Evolutionary conservation across 345 rosid genomes (phyloP).

Genomic region (Moricandia moricandioides): DNA sequence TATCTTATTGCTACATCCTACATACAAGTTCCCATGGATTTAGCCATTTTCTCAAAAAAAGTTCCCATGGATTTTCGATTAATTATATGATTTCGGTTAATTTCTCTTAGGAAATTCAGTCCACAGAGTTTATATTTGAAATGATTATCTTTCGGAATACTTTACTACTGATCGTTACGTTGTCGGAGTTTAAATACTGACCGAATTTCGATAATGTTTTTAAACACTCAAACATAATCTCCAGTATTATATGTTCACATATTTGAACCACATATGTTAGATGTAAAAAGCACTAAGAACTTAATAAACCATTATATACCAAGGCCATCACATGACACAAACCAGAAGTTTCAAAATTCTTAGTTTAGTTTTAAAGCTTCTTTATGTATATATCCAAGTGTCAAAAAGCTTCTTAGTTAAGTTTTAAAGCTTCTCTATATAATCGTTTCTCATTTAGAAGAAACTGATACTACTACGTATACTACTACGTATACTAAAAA

Average conservation of each 20-base stretch:
- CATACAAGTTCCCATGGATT: neutral
- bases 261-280: neutral
- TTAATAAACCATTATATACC: neutral
- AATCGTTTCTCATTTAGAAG: too few species aligned
- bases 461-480: too few species aligned
- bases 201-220: conserved; percentile 11
- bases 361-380: too few species aligned
- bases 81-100: neutral
- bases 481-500: too few species aligned
- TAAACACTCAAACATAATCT: neutral
- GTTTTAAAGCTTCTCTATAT: too few species aligned
- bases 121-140: neutral
- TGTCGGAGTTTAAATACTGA: neutral
- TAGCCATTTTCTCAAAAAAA: too few species aligned
- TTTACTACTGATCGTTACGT: neutral
- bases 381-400: too few species aligned
- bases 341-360: neutral
- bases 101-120: neutral
- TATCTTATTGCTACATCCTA: neutral
- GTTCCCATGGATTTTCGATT: neutral
- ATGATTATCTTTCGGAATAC: neutral
- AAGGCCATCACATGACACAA: neutral
- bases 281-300: neutral
- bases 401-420: neutral
- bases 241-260: neutral